Evolutionary conservation across 768 basidiomycete genomes (phyloP), one percentile per base, ranked within the genome.

Genomic region (Russula griseocarnosa): DNA sequence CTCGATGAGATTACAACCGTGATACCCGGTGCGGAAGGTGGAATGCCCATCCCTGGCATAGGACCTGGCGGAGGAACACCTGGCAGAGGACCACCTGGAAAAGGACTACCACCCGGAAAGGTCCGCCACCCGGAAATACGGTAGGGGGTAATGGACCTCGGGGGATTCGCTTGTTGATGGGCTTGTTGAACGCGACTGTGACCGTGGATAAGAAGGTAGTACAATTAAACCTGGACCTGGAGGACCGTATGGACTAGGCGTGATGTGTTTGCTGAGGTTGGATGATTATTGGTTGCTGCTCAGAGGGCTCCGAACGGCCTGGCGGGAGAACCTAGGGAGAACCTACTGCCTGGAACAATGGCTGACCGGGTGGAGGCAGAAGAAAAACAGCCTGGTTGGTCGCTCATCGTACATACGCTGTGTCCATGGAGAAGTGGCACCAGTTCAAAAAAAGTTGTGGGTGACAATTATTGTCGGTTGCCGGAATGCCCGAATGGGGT

Each of bases 271-370:
- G 53, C 8, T 46, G 52, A 24, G 60, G 60, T 3, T 60, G 64
- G 2, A 65, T 57, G 38, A 65, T 65, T 61, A 61, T 61, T 20
- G 64, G 59, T n/a, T 7, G 46, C 61, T 3, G 47, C 1, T 61
- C 58, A 36, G 63, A 50, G 30, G 13, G 47, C 6, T 47, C 54
- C 42, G 47, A 50, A 24, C 34, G 30, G 20, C 20, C 24, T 16
- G 22, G 22, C 0, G 6, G 58, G 14, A n/a, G n/a, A n/a, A n/a
- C n/a, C n/a, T n/a, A n/a, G n/a, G n/a, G 49, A 8, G 59, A 26
- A 9, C 8, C 40, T 9, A 46, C 5, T 20, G 60, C 8, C 5
- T 50, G 40, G 4, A 55, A 22, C 0, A 42, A 26, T 3, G 63
- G 47, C n/a, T 24, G 51, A 24, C 1, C 32, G 50, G 4, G 0